Evolutionary conservation across 306 rosid species (phyloP).

Genomic region (Cucurbita moschata): DNA sequence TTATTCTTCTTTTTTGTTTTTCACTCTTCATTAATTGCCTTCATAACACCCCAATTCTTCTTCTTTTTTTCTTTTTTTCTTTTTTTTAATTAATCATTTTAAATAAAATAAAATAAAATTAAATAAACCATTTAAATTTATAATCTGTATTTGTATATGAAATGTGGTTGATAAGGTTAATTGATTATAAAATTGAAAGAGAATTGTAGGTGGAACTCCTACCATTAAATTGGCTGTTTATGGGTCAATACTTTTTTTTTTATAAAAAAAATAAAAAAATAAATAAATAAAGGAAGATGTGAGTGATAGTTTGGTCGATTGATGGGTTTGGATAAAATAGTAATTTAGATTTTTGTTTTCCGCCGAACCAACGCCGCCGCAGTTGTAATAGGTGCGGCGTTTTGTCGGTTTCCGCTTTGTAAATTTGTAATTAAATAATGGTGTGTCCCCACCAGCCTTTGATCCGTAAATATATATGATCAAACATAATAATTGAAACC

Average conservation of each 20-base stretch:
- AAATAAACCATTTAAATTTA: too few relatives aligned
- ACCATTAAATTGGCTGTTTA: background rate
- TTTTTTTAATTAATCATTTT: too few relatives aligned
- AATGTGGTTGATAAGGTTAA: too few relatives aligned
- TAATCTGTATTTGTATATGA: too few relatives aligned
- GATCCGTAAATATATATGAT: background rate
- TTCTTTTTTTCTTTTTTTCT: too few relatives aligned
- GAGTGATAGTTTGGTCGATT: background rate
- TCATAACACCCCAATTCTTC: too few relatives aligned
- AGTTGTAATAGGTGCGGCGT: constrained; percentile 12
- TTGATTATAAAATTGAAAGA: too few relatives aligned
- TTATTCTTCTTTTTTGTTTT: background rate
- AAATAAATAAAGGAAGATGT: background rate
- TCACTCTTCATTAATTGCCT: background rate
- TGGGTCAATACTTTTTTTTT: background rate
- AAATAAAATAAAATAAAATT: too few relatives aligned
- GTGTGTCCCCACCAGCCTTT: background rate
- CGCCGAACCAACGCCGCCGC: constrained; percentile 99
- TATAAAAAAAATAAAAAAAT: background rate
- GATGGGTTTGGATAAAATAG: background rate
- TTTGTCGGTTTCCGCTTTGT: constrained; percentile 36
- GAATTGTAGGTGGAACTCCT: background rate
- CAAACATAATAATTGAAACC: constrained; percentile 6
- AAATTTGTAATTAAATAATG: background rate
- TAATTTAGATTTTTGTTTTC: constrained; percentile 9